These are phyloP conservation scores for Kokia cookei DNA, from an alignment of 441 rosid species.

Conservation along the genomic window DNA sequence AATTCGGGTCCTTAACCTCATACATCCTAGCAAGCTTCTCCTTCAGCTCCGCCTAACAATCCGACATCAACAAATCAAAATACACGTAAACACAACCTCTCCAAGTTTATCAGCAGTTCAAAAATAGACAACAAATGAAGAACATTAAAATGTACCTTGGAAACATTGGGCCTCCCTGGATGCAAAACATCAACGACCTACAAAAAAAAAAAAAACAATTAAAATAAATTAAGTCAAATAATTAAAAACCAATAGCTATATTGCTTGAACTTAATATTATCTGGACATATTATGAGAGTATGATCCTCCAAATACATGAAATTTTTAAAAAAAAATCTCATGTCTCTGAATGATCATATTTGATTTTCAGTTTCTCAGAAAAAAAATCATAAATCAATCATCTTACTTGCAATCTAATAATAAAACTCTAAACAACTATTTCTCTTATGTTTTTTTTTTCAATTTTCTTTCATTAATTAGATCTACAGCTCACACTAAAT, in stretches of 20 bases:
- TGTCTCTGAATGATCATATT: too few relatives aligned
- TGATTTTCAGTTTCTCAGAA: too few relatives aligned
- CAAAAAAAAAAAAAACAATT: neutral
- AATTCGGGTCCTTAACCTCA: slow-evolving; percentile 75
- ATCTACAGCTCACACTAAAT: neutral
- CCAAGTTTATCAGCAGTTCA: neutral
- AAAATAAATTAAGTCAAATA: neutral
- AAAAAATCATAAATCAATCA: neutral
- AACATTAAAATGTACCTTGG: slow-evolving; percentile 45
- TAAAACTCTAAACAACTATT: neutral
- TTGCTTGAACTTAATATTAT: too few relatives aligned
- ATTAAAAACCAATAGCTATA: too few relatives aligned
- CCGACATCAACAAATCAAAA: neutral
- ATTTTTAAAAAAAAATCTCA: too few relatives aligned
- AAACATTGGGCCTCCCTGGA: slow-evolving; percentile 82
- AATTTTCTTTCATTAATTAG: neutral
- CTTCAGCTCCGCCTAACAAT: slow-evolving; percentile 63
- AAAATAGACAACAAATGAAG: neutral
- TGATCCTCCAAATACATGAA: too few relatives aligned
- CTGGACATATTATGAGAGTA: too few relatives aligned
- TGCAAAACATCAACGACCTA: slow-evolving; percentile 93
- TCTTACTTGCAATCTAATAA: neutral
- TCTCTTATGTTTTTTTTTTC: neutral
- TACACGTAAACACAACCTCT: neutral
- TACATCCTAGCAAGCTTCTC: slow-evolving; percentile 79